Conservation (phyloP, 2,329 filamentous ascomycete genomes). For the Teratosphaeria epicoccoides region DNA sequence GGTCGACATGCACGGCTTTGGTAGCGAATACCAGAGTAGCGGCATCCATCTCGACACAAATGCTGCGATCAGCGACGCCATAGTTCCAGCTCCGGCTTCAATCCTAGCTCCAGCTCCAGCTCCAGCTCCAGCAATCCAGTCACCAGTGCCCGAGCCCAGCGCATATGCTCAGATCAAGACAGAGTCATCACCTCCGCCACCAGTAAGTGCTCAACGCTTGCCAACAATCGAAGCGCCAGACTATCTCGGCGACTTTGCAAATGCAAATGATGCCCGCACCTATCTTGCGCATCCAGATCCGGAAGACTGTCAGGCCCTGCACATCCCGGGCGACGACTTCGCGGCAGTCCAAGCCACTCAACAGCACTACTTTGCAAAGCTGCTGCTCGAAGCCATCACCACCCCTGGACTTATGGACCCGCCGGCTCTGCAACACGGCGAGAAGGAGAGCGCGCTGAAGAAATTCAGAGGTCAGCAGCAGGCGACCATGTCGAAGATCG, state of each 20-base stretch:
- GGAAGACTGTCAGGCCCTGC: not conserved
- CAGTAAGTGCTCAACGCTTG: not conserved
- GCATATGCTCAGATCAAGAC: not conserved
- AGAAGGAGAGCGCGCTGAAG: not conserved
- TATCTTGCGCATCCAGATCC: constrained; percentile 1
- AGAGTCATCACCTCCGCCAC: not conserved
- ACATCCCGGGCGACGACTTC: constrained; percentile 1
- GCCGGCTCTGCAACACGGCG: not conserved
- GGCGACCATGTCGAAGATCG: not conserved
- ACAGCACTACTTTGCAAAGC: constrained; percentile 1
- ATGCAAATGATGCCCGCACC: constrained; percentile 1
- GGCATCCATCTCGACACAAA: not conserved
- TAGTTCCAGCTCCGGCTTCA: not conserved
- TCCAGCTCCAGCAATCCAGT: not conserved
- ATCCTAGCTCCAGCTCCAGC: not conserved
- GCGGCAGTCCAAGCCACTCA: not conserved
- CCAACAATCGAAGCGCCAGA: not conserved
- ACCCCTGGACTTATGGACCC: not conserved
- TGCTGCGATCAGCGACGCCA: not conserved
- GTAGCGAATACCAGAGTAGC: not conserved
- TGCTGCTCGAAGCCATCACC: not conserved
- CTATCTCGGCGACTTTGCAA: constrained; percentile 1
- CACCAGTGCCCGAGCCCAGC: not conserved
- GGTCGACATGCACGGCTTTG: not conserved
- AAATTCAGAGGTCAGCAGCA: constrained; percentile 1